phyloP scores from a whole-genome alignment of 495 filamentous ascomycete genomes.

The Penicillium canescens region DNA sequence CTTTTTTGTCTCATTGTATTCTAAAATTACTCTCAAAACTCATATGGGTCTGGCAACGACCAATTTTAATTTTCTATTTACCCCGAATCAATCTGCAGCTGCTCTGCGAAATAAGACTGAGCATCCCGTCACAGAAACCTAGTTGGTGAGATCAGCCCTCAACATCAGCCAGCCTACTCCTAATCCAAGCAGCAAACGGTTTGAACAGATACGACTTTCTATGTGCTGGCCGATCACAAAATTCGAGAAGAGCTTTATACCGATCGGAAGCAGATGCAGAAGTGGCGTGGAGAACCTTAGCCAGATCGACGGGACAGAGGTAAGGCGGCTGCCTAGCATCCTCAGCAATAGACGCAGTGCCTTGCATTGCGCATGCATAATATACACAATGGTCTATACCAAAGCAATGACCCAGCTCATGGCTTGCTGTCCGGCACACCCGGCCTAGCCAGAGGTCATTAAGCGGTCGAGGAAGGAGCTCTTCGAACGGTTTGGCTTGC shows the following conservation, averaged over 20 bases:
- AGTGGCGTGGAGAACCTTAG: slow-evolving; percentile 51
- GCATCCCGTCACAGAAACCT: too few species aligned
- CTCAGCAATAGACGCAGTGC: slow-evolving; percentile 58
- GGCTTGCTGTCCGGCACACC: slow-evolving; percentile 56
- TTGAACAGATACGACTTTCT: slow-evolving; percentile 12
- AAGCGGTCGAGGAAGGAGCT: neutral
- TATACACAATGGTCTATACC: slow-evolving; percentile 66
- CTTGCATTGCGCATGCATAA: slow-evolving; percentile 71
- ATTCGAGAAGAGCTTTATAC: slow-evolving; percentile 43
- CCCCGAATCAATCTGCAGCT: too few species aligned
- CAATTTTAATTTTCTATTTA: too few species aligned
- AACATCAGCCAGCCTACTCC: neutral
- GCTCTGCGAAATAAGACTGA: too few species aligned
- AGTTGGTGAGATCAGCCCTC: neutral
- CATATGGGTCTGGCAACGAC: too few species aligned
- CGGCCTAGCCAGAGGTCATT: slow-evolving; percentile 54
- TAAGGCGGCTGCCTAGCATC: slow-evolving; percentile 68
- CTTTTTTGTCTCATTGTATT: too few species aligned
- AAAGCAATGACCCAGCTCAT: slow-evolving; percentile 70
- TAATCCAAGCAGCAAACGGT: slow-evolving; percentile 27
- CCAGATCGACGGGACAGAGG: slow-evolving; percentile 62
- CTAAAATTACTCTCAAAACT: too few species aligned
- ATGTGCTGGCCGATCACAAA: slow-evolving; percentile 35
- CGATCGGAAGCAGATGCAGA: slow-evolving; percentile 25
- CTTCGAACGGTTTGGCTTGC: neutral